Evolutionary conservation across 2,329 filamentous ascomycete genomes (phyloP), one percentile per base, ranked within the genome.

Genomic region (Trichoderma endophyticum): DNA sequence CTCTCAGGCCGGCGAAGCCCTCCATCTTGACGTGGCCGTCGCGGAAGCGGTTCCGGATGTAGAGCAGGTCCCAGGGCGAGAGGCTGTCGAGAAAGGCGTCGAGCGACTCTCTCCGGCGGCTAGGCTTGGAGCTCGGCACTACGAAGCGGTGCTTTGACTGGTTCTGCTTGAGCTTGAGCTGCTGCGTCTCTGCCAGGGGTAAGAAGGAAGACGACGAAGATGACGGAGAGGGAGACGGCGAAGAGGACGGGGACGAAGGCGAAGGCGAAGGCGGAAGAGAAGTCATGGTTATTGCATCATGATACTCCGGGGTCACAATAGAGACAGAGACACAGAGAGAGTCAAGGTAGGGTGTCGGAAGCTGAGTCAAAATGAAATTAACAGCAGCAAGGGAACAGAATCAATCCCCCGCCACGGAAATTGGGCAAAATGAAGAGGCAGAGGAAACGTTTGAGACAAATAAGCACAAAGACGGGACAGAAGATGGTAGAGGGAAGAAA

Each of bases 61-160:
- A 78, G 4, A 79, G 30, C 2, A 77, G 70, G 14, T 81, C 79
- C 74, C 75, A 78, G 3, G 74, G 51, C 2, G 80, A 79, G 8
- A 81, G 71, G 5, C 56, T 51, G 8, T 71, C 51, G 1, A 81
- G 63, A 21, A 79, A 74, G 3, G n/a, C 39, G 54, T 80, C 76
- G 18, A 81, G 73, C 18, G 71, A 71, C 59, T 66, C 71, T 18
- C 67, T 66, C 21, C 71, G 48, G 32, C 62, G 60, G 54, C 43
- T 39, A 21, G 65, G 65, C n/a, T 32, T 60, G 12, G 3, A 6
- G 54, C 28, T 18, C 18, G 26, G 26, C 56, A 9, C 26, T 30
- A 9, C 15, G 15, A 36, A 32, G 34, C 14, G 59, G n/a, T 14
- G 11, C 12, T 3, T 51, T 21, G 57, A 48, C 59, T 56, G 56